Base-by-base conservation (phyloP, 106 monocot species). In the Phalaenopsis equestris region DNA sequence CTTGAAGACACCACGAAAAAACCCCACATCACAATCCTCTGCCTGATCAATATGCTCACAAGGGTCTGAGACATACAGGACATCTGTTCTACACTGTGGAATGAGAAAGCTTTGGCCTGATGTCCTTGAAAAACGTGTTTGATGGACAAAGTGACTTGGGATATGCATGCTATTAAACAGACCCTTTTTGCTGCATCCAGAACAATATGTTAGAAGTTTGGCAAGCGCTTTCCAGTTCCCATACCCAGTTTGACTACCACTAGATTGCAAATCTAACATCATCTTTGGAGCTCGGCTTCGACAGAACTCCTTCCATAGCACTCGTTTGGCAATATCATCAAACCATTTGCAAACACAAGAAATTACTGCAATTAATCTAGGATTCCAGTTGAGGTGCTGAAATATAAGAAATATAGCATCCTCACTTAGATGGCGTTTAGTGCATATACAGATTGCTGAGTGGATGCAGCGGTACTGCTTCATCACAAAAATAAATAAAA, bases 281-380 rank as follows among this genome's bases (percentile, higher is more conserved):
- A 98, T 98, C 82, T 98, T 98, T 38, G 98, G 94, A 18, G 94
- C 98, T 83, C 98, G 81, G 1, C 87, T 84, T 80, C 81, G 80
- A 75, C 94, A 98, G 39, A 98, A 98, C 80, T 92, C 98, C 84
- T 98, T 98, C 94, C 98, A 98, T 42, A 98, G 78, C 7, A 94
- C 90, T 23, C 81, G 89, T 74, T 90, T 94, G 19, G 94, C 91
- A 57, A 98, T 82, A 56, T 98, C 97, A 64, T 98, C 94, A 84
- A 98, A 98, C 97, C 97, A 98, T 81, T 98, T 98, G 83, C 97
- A 98, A 15, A 91, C 94, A 78, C 92, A 94, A n/a, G 94, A 92
- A 8, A 98, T 57, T 9, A 78, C 79, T 2, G 94, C 97, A 77
- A 98, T 94, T 56, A 94, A 74, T 74, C 85, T 85, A 46, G 97